Percentiles rank a stretch among this genome's conserved stretches.
These are phyloP conservation scores for Linderina pennispora DNA, from an alignment of 192 early-diverging fungal genomes.

Conservation along the genomic window DNA sequence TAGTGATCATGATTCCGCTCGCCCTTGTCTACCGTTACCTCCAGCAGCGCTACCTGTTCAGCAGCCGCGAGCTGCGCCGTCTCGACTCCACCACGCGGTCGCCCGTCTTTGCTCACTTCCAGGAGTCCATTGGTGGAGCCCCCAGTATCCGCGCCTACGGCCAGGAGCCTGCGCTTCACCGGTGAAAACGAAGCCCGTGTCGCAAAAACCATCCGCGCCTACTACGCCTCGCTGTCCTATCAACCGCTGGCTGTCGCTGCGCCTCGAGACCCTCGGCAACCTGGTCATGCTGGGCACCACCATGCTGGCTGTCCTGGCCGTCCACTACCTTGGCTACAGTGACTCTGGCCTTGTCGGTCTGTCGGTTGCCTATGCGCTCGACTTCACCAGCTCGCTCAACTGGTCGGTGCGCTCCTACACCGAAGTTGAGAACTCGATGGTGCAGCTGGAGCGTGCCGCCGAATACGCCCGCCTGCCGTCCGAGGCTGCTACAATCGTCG, in stretches of 20 bases:
- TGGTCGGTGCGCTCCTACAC: constrained; percentile 83
- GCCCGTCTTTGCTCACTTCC: constrained; percentile 62
- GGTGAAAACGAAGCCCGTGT: constrained; percentile 60
- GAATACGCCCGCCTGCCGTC: constrained; percentile 74
- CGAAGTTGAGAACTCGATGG: constrained; percentile 71
- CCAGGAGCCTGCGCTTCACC: constrained; percentile 55
- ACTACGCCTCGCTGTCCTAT: constrained; percentile 70
- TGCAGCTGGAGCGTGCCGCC: constrained; percentile 68
- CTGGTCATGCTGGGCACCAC: constrained; percentile 74
- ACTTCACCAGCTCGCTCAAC: constrained; percentile 74
- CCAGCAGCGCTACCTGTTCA: constrained; percentile 58
- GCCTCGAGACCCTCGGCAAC: constrained; percentile 75
- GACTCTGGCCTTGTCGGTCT: constrained; percentile 69
- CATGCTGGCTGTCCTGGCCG: constrained; percentile 60
- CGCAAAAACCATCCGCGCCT: constrained; percentile 73
- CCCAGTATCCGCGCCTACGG: constrained; percentile 63
- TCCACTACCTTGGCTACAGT: constrained; percentile 49
- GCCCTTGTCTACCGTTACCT: constrained; percentile 43
- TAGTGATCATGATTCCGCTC: constrained; percentile 48
- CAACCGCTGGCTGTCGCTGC: constrained; percentile 64
- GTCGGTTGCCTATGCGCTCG: constrained; percentile 62
- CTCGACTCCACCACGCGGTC: constrained; percentile 68
- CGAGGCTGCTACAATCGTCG: constrained; percentile 72
- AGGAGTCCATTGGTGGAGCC: constrained; percentile 54
- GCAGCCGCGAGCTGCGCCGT: constrained; percentile 70